Base-by-base conservation (phyloP, 352 stramenopile species). In the Pythium brachiatum region DNA sequence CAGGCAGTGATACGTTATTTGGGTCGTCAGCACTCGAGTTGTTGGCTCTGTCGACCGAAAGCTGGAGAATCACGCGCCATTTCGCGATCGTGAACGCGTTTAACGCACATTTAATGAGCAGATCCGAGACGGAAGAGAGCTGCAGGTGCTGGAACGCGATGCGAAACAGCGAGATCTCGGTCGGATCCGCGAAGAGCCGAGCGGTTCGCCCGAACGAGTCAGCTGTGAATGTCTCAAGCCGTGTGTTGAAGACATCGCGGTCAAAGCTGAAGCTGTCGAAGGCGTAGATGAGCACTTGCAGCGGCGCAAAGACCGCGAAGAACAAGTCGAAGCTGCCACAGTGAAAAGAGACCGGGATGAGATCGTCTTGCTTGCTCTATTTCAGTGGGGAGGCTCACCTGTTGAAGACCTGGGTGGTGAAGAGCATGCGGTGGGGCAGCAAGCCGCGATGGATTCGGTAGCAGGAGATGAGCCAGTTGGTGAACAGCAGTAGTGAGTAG, bases 251-350 rank as follows among this genome's bases (percentile, higher is more conserved):
- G 7, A 57, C 73, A 16, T 39, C 66, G 12, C 64, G 61, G n/a
- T 81, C 65, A 27, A 86, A 81, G 26, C 62, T 5, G 32, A 88
- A 88, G 9, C 68, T 67, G 36, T 72, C 50, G 44, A 76, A 74
- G 9, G 74, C 74, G 50, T 79, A 83, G 0, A 74, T 41, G 1
- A 88, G 53, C 16, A 83, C 71, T 18, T 76, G 55, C 0, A 86
- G 43, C 5, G 73, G 76, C 29, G 76, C 72, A 53, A 86, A 86
- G 15, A 86, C 79, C 1, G 75, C 79, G 60, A 88, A 88, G 47
- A 88, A 86, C 43, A 88, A 39, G n/a, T 88, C 75, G 27, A 85
- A 88, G 16, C 71, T 84, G 56, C n/a, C n/a, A n/a, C n/a, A n/a
- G 21, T 36, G 9, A 52, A n/a, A 23, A 34, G 29, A 11, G 32